Conservation (phyloP, 1,284 basidiomycete species). For the Calocybe gambosa region DNA sequence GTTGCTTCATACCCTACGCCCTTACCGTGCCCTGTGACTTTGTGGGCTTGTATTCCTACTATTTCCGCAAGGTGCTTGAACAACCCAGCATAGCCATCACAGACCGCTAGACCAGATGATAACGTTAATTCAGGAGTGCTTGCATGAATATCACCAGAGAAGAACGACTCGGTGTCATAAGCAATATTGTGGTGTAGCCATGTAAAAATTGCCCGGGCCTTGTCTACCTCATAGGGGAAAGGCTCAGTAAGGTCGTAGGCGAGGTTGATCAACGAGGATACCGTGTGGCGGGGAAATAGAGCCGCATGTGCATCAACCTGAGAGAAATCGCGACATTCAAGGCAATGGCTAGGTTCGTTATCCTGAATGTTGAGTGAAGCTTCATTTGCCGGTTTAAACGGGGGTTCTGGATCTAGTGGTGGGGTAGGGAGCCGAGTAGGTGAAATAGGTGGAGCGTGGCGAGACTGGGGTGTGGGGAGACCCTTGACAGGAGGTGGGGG, state of each 20-base stretch:
- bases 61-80: constrained; percentile 31
- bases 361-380: constrained; percentile 7
- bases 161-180: constrained; percentile 36
- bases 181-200: constrained; percentile 41
- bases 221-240: constrained; percentile 36
- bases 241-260: constrained; percentile 34
- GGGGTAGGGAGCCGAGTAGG: constrained; percentile 26
- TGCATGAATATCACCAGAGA: constrained; percentile 31
- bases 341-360: constrained; percentile 23
- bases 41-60: constrained; percentile 32
- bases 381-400: constrained; percentile 7
- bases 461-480: constrained; percentile 12
- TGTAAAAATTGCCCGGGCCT: constrained; percentile 37
- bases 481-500: constrained; percentile 24
- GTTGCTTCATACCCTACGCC: constrained; percentile 34
- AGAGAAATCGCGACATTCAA: constrained; percentile 39
- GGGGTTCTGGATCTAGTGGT: constrained; percentile 21
- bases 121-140: constrained; percentile 32
- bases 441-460: constrained; percentile 21
- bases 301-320: constrained; percentile 36
- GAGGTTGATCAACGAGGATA: constrained; percentile 31
- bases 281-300: constrained; percentile 34
- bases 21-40: constrained; percentile 40
- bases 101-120: constrained; percentile 36
- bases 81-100: constrained; percentile 40